These are phyloP conservation scores for Plantago major DNA, from an alignment of 257 asterid species.

Conservation along the genomic window DNA sequence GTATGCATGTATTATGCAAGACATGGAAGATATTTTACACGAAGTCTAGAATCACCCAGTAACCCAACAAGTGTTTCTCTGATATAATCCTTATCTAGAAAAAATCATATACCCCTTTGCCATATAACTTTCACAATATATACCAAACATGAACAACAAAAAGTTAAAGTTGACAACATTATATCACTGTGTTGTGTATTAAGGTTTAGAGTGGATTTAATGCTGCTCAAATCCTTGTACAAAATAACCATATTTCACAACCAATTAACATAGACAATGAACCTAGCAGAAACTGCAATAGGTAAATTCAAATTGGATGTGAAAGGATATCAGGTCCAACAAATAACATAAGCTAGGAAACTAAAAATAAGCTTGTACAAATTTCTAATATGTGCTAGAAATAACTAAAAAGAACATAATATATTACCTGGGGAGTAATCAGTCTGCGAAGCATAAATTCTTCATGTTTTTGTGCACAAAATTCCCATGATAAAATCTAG, in stretches of 20 bases:
- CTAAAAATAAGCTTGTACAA: not conserved
- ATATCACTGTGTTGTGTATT: no score
- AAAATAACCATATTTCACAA: no score
- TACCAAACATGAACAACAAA: not conserved
- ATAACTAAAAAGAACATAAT: conserved; percentile 10
- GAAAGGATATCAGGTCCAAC: conserved; percentile 76
- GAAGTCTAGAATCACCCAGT: no score
- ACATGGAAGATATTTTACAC: no score
- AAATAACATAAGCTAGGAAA: not conserved
- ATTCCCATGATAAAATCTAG: conserved; percentile 68
- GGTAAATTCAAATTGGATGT: conserved; percentile 48
- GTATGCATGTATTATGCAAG: no score
- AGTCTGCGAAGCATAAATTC: conserved; percentile 38
- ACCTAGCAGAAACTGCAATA: not conserved
- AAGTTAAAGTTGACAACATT: not conserved
- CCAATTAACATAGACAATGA: not conserved
- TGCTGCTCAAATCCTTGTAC: no score
- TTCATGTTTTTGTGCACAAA: conserved; percentile 50
- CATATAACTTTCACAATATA: no score
- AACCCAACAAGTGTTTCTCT: no score
- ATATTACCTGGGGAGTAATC: conserved; percentile 50
- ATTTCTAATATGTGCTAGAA: not conserved
- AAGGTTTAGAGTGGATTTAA: no score
- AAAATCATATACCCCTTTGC: no score
- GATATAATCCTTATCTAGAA: no score